A percentile compares a stretch with the other conserved stretches of the same genome.
Evolutionary conservation across 2,329 filamentous ascomycete genomes (phyloP).

Genomic region (Sclerotinia minor): DNA sequence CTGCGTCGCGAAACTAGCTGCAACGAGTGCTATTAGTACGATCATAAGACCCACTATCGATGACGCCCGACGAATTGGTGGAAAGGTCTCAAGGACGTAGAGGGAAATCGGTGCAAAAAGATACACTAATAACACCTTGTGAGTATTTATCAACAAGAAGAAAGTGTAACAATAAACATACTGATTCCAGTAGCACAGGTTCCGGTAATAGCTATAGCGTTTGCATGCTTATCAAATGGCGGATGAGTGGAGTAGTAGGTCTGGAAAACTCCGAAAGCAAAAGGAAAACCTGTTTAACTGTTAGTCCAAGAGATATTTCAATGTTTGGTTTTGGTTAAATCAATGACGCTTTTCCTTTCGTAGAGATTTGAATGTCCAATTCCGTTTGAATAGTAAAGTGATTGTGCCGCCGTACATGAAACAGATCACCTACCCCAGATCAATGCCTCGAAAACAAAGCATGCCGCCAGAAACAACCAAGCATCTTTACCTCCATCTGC

Average conservation of each 20-base stretch:
- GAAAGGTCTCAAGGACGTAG: constrained; percentile 36
- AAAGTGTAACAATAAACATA: background rate
- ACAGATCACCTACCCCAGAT: constrained; percentile 50
- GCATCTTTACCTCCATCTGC: constrained; percentile 53
- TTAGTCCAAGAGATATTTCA: background rate
- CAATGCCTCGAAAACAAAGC: constrained; percentile 54
- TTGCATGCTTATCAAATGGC: constrained; percentile 42
- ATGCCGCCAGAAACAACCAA: constrained; percentile 52
- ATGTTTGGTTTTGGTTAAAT: background rate
- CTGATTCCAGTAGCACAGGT: constrained; percentile 38
- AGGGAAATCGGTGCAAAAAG: constrained; percentile 34
- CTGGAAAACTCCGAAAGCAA: constrained; percentile 48
- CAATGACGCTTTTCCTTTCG: background rate
- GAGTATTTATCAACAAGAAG: background rate
- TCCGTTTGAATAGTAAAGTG: background rate
- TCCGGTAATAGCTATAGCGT: constrained; percentile 48
- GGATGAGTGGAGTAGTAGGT: constrained; percentile 46
- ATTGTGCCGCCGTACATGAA: background rate
- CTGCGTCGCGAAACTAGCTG: constrained; percentile 47
- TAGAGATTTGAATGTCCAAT: background rate
- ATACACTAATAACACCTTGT: constrained; percentile 27
- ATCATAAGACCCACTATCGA: constrained; percentile 44
- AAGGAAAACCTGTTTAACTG: constrained; percentile 40
- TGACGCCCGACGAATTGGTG: constrained; percentile 39
- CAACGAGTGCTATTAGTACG: constrained; percentile 41